Base-by-base conservation (phyloP, 2,329 filamentous ascomycete species). In the Lasiodiplodia hormozganensis region DNA sequence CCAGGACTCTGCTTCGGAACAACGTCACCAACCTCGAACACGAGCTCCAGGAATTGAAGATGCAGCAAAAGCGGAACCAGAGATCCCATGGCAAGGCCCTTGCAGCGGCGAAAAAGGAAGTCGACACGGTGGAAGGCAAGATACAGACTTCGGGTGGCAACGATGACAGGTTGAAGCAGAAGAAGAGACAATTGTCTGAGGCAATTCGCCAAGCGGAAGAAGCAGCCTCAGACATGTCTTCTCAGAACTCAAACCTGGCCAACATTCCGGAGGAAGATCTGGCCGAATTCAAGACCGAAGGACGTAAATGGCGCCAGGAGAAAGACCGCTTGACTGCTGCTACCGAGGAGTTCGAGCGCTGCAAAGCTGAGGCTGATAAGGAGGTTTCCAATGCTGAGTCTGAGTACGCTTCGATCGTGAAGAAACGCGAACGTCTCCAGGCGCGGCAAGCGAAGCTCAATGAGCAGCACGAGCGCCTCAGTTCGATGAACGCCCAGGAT, bases 161-260 rank as follows among this genome's bases (percentile, higher is more conserved):
- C 72, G 92, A 95, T 78, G 92, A 94, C 75, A 90, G 92, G 76
- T 86, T 90, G 73, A 86, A 88, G 72, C 90, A 93, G 76, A 92
- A 93, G 77, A 88, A 92, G 56, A 86, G 89, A 70, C 92, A 94
- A 78, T 90, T 92, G 76, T 89, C 87, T 68, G 91, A 91, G 68
- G 90, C 92, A 76, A 90, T 91, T 79, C 88, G 88, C 68, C 91
- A 90, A 76, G 88, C 88, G 4, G 88, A 90, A 72, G 88, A 89
- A 73, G 89, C 90, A 38, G 84, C 86, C 36, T 80, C 82, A 53
- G 82, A 84, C 57, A 81, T 92, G 28, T 82, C 85, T 68, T 75
- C 80, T 11, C 85, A 93, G 69, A 85, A 92, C n/a, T 89, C 88
- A 73, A 85, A 86, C 34, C 83, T 91, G 62, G 89, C 89, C 69